These are phyloP conservation scores for Scedosporium aurantiacum DNA, from an alignment of 2,329 filamentous ascomycete species.

Conservation along the genomic window DNA sequence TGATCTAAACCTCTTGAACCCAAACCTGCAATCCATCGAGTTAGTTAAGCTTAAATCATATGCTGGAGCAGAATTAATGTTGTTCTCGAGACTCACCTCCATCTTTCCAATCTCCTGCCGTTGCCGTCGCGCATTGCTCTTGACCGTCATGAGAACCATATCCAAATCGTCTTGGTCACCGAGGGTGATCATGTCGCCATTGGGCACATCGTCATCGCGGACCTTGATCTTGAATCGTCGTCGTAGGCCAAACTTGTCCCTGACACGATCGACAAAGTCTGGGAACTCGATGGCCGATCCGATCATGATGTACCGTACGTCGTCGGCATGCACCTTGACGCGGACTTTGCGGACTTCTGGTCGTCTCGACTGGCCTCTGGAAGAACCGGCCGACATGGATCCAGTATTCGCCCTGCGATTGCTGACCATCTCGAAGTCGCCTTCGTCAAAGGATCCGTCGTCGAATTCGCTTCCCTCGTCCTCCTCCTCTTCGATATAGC, in stretches of 20 bases:
- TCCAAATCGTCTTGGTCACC: constrained; percentile 94
- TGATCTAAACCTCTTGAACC: constrained; percentile 33
- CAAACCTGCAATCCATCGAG: constrained; percentile 29
- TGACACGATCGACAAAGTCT: constrained; percentile 68
- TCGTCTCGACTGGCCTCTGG: constrained; percentile 44
- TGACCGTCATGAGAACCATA: constrained; percentile 65
- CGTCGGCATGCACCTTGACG: constrained; percentile 78
- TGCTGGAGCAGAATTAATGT: constrained; percentile 5
- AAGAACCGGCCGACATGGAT: constrained; percentile 33
- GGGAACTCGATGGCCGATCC: constrained; percentile 59
- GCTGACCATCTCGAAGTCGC: constrained; percentile 69
- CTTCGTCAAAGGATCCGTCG: constrained; percentile 59
- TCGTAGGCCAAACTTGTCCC: constrained; percentile 74
- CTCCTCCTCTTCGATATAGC: constrained; percentile 72
- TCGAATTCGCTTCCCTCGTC: constrained; percentile 65
- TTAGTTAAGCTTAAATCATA: constrained; percentile 15
- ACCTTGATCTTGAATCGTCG: constrained; percentile 81
- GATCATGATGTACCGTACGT: constrained; percentile 89
- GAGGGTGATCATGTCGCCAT: constrained; percentile 92
- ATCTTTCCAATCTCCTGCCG: constrained; percentile 79
- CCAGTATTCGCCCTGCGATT: constrained; percentile 33
- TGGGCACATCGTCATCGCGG: constrained; percentile 62
- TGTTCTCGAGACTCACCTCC: constrained; percentile 58
- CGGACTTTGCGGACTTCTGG: constrained; percentile 68
- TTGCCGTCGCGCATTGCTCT: constrained; percentile 58